A percentile compares a stretch with the other conserved stretches of the same genome.
Evolutionary conservation across 192 early-diverging fungal genomes (phyloP).

Genomic region (Mortierella alpina): DNA sequence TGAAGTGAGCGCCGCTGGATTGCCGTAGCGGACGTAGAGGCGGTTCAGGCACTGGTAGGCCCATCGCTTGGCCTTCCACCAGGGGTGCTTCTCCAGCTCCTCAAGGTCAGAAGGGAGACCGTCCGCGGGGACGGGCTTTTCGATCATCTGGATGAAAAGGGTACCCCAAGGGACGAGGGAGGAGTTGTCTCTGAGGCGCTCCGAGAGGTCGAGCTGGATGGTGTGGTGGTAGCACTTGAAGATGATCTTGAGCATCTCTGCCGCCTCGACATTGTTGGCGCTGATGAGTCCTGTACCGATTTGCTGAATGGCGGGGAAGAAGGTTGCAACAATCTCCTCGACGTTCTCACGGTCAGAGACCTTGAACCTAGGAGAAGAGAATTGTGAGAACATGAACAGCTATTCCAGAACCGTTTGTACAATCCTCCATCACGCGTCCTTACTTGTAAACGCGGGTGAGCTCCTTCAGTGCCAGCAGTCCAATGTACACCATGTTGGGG

Average conservation of each 20-base stretch:
- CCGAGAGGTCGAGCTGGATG: conserved; percentile 74
- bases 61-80: conserved; percentile 97
- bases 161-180: conserved; percentile 91
- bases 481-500: conserved; percentile 76
- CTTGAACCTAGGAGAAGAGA: conserved; percentile 67
- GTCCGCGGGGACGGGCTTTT: conserved; percentile 67
- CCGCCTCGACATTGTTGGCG: conserved; percentile 77
- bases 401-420: too few species aligned
- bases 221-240: conserved; percentile 84
- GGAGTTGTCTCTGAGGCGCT: conserved; percentile 70
- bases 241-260: conserved; percentile 85
- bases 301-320: conserved; percentile 82
- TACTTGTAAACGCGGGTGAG: conserved; percentile 83
- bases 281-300: conserved; percentile 76
- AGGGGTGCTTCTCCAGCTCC: conserved; percentile 84
- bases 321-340: conserved; percentile 74
- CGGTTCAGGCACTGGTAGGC: conserved; percentile 89
- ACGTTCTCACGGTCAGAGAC: conserved; percentile 71
- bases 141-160: conserved; percentile 83
- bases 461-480: conserved; percentile 83
- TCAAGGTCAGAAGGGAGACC: conserved; percentile 70
- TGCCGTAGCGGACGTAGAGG: conserved; percentile 79
- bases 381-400: background rate
- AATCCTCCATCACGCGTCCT: conserved; percentile 12
- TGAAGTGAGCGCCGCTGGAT: conserved; percentile 70